These are phyloP conservation scores for Chrysoporthe deuterocubensis DNA, from an alignment of 2,329 filamentous ascomycete genomes.

Conservation along the genomic window DNA sequence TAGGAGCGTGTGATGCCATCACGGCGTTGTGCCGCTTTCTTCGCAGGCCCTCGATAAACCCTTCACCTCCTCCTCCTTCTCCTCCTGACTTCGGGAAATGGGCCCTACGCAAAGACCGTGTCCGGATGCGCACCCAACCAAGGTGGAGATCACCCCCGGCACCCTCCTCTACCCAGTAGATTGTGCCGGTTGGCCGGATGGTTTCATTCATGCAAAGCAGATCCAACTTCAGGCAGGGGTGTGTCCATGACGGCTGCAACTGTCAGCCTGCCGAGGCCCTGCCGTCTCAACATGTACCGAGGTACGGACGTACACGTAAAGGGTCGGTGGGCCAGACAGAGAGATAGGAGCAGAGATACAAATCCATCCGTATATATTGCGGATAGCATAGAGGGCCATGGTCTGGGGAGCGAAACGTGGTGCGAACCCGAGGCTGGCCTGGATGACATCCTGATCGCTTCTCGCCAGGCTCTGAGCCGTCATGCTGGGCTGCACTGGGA, in stretches of 20 bases:
- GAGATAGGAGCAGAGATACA: neutral
- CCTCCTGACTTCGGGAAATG: neutral
- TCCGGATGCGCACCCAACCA: neutral
- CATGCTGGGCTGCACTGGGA: no score
- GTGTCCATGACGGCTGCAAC: conserved; percentile 1
- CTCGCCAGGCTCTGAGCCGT: neutral
- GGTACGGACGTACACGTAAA: neutral
- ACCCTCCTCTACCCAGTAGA: neutral
- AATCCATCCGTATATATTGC: neutral
- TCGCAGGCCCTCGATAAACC: neutral
- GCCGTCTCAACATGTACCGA: neutral
- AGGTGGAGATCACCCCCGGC: conserved; percentile 7
- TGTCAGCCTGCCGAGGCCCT: neutral
- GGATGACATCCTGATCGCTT: neutral
- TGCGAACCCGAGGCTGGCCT: neutral
- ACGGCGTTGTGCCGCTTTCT: neutral
- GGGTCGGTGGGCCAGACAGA: neutral
- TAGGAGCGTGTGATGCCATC: neutral
- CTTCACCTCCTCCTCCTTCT: neutral
- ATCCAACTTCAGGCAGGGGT: neutral
- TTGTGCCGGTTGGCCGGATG: neutral
- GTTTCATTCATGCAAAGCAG: conserved; percentile 3
- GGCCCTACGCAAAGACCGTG: neutral
- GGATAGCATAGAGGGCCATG: neutral
- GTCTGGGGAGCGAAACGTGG: neutral